These are phyloP conservation scores for Lipomyces chichibuensis DNA, from an alignment of 805 yeast genomes.

Conservation along the genomic window DNA sequence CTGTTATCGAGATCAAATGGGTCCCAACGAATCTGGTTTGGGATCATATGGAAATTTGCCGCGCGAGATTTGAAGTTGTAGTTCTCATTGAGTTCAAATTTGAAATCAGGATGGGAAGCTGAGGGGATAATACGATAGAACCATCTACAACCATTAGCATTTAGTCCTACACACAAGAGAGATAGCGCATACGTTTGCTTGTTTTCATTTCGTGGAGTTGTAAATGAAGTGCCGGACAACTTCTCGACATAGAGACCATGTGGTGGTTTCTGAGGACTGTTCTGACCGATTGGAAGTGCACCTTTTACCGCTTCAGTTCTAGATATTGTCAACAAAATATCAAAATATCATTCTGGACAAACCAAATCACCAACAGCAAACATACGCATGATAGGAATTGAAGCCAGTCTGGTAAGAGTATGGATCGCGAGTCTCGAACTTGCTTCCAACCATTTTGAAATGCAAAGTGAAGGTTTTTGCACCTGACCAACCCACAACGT, in stretches of 20 bases:
- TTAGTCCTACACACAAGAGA: neutral
- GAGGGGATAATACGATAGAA: conserved; percentile 39
- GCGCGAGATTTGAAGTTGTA: conserved; percentile 15
- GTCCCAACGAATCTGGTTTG: conserved; percentile 40
- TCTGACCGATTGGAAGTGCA: conserved; percentile 40
- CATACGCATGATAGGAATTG: conserved; percentile 37
- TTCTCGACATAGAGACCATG: conserved; percentile 41
- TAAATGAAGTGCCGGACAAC: conserved; percentile 41
- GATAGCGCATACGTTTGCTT: conserved; percentile 30
- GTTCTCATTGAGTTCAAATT: conserved; percentile 14
- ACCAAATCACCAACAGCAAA: neutral
- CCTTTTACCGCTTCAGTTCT: conserved; percentile 37
- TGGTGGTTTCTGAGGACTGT: conserved; percentile 37
- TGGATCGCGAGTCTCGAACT: conserved; percentile 34
- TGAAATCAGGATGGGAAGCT: conserved; percentile 35
- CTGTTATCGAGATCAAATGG: conserved; percentile 35
- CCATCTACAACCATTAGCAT: conserved; percentile 25
- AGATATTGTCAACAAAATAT: neutral
- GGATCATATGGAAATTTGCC: conserved; percentile 31
- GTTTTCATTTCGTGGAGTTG: conserved; percentile 40
- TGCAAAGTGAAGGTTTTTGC: neutral
- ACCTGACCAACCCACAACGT: neutral
- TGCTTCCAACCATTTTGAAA: conserved; percentile 5
- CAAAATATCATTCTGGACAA: neutral
- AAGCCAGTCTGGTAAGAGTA: conserved; percentile 37